Percentiles rank a stretch among this genome's conserved stretches.
phyloP scores from a whole-genome alignment of 257 asterid genomes.

The Sherardia arvensis region DNA sequence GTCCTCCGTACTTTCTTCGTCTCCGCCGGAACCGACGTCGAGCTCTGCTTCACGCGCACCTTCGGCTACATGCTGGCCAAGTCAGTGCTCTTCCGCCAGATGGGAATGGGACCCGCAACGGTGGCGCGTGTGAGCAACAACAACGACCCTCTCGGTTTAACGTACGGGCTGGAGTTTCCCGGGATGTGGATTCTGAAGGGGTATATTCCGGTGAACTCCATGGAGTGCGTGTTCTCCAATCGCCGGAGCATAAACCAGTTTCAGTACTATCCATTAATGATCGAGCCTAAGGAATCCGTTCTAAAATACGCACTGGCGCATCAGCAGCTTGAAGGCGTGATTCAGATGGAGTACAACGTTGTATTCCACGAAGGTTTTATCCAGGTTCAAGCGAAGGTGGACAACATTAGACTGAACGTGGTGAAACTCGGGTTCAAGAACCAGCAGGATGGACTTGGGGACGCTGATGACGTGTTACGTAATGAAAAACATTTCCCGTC shows the following conservation, averaged over 20 bases:
- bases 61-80: slow-evolving; percentile 73
- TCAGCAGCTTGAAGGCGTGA: slow-evolving; percentile 83
- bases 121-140: slow-evolving; percentile 10
- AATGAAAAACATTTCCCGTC: slow-evolving; percentile 76
- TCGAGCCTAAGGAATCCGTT: slow-evolving; percentile 47
- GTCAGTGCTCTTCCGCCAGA: slow-evolving; percentile 51
- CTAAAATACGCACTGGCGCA: slow-evolving; percentile 70
- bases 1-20: slow-evolving; percentile 57
- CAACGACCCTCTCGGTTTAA: slow-evolving; percentile 34
- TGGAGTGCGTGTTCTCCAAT: slow-evolving; percentile 29
- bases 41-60: slow-evolving; percentile 66
- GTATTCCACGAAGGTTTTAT: slow-evolving; percentile 42
- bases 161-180: slow-evolving; percentile 67
- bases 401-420: slow-evolving; percentile 64
- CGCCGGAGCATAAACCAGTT: slow-evolving; percentile 13
- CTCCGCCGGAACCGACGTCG: slow-evolving; percentile 68
- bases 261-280: slow-evolving; percentile 24
- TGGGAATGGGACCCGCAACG: slow-evolving; percentile 21
- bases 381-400: slow-evolving; percentile 50
- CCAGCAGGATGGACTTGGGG: slow-evolving; percentile 12
- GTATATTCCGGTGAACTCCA: slow-evolving; percentile 60
- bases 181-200: slow-evolving; percentile 77
- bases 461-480: slow-evolving; percentile 12
- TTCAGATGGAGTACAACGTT: slow-evolving; percentile 71
- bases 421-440: slow-evolving; percentile 55